phyloP scores from a whole-genome alignment of 176 grass and related monocot genomes.

The Eleusine indica region DNA sequence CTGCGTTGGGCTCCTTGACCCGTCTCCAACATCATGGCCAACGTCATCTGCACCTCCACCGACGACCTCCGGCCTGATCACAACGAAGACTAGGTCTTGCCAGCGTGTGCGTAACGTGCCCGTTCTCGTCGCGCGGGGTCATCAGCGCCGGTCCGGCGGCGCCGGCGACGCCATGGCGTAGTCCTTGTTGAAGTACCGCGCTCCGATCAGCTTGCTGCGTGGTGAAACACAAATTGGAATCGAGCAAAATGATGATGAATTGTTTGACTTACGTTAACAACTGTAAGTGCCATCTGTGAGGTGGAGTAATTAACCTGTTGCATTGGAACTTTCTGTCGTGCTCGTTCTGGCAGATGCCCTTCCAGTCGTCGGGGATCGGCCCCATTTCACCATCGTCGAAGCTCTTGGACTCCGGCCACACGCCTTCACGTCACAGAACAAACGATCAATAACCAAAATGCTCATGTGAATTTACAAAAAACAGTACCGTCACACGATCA shows the following conservation, averaged over 20 bases:
- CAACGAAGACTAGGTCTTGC: too few relatives aligned
- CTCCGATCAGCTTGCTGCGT: conserved; percentile 73
- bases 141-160: background rate
- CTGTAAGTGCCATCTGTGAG: too few relatives aligned
- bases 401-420: conserved; percentile 86
- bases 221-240: background rate
- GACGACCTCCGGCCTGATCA: too few relatives aligned
- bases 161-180: conserved; percentile 17
- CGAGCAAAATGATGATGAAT: background rate
- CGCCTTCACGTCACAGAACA: conserved; percentile 43
- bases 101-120: conserved; percentile 79
- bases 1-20: too few relatives aligned
- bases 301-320: conserved; percentile 54
- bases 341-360: conserved; percentile 72
- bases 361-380: conserved; percentile 61
- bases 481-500: background rate
- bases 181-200: conserved; percentile 80
- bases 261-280: background rate
- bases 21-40: too few relatives aligned
- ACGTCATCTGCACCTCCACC: too few relatives aligned
- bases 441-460: background rate
- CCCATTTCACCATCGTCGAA: conserved; percentile 68
- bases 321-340: conserved; percentile 54
- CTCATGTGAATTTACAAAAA: background rate
- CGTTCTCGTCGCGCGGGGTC: conserved; percentile 63